Evolutionary conservation across 1,284 basidiomycete species (phyloP).

Genomic region (Tylopilus sp.): DNA sequence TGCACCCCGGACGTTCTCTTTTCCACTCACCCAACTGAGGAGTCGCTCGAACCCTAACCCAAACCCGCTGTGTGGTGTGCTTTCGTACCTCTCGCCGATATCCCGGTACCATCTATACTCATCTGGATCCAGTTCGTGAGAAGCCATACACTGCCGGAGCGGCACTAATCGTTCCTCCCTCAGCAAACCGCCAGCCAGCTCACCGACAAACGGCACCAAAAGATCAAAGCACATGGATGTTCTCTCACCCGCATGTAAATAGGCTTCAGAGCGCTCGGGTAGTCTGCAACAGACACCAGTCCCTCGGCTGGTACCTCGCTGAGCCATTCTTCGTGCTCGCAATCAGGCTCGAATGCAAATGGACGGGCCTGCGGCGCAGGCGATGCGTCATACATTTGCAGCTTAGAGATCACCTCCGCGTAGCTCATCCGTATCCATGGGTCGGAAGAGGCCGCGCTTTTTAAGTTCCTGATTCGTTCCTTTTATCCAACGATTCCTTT

Average conservation of each 20-base stretch:
- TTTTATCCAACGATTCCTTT: conserved; percentile 44
- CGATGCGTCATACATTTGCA: conserved; percentile 56
- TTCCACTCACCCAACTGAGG: too few species aligned
- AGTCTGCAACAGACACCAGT: conserved; percentile 94
- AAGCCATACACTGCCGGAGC: too few species aligned
- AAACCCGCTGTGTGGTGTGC: too few species aligned
- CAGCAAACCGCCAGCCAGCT: too few species aligned
- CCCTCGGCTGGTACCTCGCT: conserved; percentile 73
- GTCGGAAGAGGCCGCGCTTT: conserved; percentile 46
- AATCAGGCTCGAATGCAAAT: conserved; percentile 71
- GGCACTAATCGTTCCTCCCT: too few species aligned
- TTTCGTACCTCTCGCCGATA: too few species aligned
- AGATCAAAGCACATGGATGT: too few species aligned
- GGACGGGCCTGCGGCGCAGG: conserved; percentile 28
- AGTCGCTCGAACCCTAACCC: too few species aligned
- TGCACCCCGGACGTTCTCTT: too few species aligned
- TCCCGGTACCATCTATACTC: too few species aligned
- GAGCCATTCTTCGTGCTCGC: conserved; percentile 95
- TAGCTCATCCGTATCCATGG: conserved; percentile 87
- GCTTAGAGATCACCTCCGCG: conserved; percentile 75
- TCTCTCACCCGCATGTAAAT: conserved; percentile 89
- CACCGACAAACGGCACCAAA: too few species aligned
- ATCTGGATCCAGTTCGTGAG: too few species aligned
- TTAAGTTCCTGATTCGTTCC: conserved; percentile 35
- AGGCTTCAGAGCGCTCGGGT: conserved; percentile 73